Conservation (phyloP, 2,329 filamentous ascomycete genomes). For the Penicillium thymicola region DNA sequence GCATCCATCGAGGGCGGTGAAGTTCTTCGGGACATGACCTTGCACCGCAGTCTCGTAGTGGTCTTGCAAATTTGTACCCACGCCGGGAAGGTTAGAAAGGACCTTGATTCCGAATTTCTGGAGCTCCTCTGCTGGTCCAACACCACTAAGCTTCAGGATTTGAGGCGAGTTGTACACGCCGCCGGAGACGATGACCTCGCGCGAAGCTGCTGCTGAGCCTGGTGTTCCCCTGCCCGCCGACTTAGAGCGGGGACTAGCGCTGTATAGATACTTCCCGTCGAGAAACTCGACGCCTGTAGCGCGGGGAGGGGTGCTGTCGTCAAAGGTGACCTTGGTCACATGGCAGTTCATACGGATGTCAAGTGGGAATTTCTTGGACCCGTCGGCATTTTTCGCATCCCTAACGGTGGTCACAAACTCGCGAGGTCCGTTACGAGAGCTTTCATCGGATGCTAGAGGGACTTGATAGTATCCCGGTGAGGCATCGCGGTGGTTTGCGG, state of each 20-base stretch:
- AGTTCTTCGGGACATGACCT: constrained; percentile 41
- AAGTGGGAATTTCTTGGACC: constrained; percentile 50
- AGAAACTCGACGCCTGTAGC: constrained; percentile 53
- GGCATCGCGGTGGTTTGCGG: constrained; percentile 46
- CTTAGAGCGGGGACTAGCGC: constrained; percentile 41
- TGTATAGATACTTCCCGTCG: constrained; percentile 48
- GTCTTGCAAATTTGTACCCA: constrained; percentile 64
- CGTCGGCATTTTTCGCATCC: constrained; percentile 24
- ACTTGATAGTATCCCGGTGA: constrained; percentile 56
- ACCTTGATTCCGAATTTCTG: constrained; percentile 52
- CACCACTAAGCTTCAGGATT: constrained; percentile 62
- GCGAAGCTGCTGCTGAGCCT: constrained; percentile 43
- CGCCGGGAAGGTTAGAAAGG: constrained; percentile 57
- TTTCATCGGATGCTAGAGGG: constrained; percentile 45
- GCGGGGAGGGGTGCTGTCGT: constrained; percentile 38
- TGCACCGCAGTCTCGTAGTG: constrained; percentile 40
- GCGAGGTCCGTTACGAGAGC: constrained; percentile 34
- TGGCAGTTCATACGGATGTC: constrained; percentile 52
- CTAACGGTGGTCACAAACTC: constrained; percentile 39
- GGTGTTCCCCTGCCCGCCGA: constrained; percentile 30
- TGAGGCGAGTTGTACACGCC: constrained; percentile 64
- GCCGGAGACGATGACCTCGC: constrained; percentile 47
- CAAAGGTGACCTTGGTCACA: constrained; percentile 48
- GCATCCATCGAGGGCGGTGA: constrained; percentile 32
- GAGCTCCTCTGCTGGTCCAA: constrained; percentile 57